Base-by-base conservation (phyloP, 2,329 filamentous ascomycete genomes). In the Cryphonectria parasitica region DNA sequence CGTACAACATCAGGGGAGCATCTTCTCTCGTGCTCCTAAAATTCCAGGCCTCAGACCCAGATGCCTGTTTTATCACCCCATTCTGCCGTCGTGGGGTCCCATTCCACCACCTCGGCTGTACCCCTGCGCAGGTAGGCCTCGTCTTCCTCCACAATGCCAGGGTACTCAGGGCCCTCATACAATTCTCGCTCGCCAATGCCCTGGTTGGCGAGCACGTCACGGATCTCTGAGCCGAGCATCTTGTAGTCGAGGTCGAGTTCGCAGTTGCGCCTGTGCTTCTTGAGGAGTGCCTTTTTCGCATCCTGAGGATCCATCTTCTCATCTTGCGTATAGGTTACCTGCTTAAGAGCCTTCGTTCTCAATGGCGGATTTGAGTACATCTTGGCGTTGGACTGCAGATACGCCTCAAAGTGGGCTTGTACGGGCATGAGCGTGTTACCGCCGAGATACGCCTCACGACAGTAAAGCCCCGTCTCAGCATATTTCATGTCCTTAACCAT, bases 401-500 rank as follows among this genome's bases (percentile, higher is more conserved):
- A 71, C 2, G 76, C 77, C 68, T 86, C 83, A 41, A 81, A 82
- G 7, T 77, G 74, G 2, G 83, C 82, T 8, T 87, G 74, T 6
- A 90, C 79, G 2, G 85, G 86, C 61, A 76, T 77, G 1, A 68
- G 69, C 0, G 81, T 79, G 58, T 88, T 82, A 2, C 78, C 76
- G 25, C 85, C 75, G 2, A 82, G 73, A 73, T 90, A 88, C 0
- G 83, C 83, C 7, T 88, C 84, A 6, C 71, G 75, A 4, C 84
- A 79, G 74, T 83, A 89, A 2, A 88, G 77, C 1, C 79, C 79
- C 0, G 85, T 83, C 1, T 78, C 73, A 0, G 78, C 71, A 74
- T 91, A 91, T 2, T 79, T 77, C 0, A 84, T 83, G 1, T 88
- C 89, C 74, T 91, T 85, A 1, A 89, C 82, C 6, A 83, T 86